phyloP scores from a whole-genome alignment of 495 filamentous ascomycete genomes.

The Bathelium albidoporum region DNA sequence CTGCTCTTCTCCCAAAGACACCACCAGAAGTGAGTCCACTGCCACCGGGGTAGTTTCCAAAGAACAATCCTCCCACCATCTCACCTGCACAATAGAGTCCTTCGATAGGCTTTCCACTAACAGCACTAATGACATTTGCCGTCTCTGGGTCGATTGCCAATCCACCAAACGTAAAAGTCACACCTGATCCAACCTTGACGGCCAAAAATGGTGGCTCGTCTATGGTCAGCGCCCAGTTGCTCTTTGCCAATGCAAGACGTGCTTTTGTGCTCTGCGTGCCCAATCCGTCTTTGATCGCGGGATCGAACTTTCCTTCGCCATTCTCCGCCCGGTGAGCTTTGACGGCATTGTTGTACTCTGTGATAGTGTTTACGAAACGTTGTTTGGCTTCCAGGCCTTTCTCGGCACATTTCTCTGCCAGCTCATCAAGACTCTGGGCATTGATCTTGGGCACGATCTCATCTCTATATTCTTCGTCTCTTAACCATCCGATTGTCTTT shows the following conservation, averaged over 20 bases:
- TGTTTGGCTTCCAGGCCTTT: slow-evolving; percentile 34
- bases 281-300: slow-evolving; percentile 45
- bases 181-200: slow-evolving; percentile 48
- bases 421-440: slow-evolving; percentile 39
- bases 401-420: slow-evolving; percentile 38
- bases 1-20: slow-evolving; percentile 47
- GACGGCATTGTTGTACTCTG: slow-evolving; percentile 45
- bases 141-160: slow-evolving; percentile 41
- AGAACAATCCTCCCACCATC: slow-evolving; percentile 54
- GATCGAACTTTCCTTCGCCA: slow-evolving; percentile 39
- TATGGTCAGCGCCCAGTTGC: slow-evolving; percentile 53
- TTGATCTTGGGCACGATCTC: slow-evolving; percentile 42
- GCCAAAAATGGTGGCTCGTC: slow-evolving; percentile 47
- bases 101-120: slow-evolving; percentile 34
- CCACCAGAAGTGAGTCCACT: slow-evolving; percentile 50
- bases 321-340: slow-evolving; percentile 30
- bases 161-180: slow-evolving; percentile 59
- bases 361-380: slow-evolving; percentile 39
- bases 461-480: slow-evolving; percentile 47
- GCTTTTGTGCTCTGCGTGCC: slow-evolving; percentile 38
- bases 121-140: slow-evolving; percentile 37
- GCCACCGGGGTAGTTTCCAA: slow-evolving; percentile 54
- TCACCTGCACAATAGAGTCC: slow-evolving; percentile 50
- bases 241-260: slow-evolving; percentile 40
- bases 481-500: slow-evolving; percentile 36